Percentiles rank a stretch among this genome's conserved stretches.
Evolutionary conservation across 257 asterid species (phyloP).

Genomic region (Salvia miltiorrhiza): DNA sequence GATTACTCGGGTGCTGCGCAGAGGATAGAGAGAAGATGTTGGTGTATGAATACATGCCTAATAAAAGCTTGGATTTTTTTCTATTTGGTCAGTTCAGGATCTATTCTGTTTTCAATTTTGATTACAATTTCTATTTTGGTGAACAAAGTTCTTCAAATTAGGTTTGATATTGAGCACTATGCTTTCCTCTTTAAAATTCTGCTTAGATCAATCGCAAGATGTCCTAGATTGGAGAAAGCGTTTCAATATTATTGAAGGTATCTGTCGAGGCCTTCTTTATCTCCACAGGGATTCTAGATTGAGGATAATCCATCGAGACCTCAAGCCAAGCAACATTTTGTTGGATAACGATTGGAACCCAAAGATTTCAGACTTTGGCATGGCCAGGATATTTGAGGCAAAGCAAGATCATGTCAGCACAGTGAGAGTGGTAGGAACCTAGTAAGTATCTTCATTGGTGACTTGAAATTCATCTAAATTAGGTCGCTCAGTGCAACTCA

Average conservation of each 20-base stretch:
- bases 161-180: neutral
- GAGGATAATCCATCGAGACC: slow-evolving; percentile 23
- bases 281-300: slow-evolving; percentile 25
- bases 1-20: slow-evolving; percentile 15
- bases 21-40: slow-evolving; percentile 32
- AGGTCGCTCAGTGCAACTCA: neutral
- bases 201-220: slow-evolving; percentile 12
- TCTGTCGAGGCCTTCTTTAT: slow-evolving; percentile 23
- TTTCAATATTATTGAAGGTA: slow-evolving; percentile 20
- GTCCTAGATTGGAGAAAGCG: slow-evolving; percentile 25
- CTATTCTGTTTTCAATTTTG: neutral
- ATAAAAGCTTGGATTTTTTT: slow-evolving; percentile 45
- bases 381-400: slow-evolving; percentile 53
- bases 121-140: neutral
- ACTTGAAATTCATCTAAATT: neutral
- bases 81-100: slow-evolving; percentile 42
- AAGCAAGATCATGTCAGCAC: slow-evolving; percentile 60
- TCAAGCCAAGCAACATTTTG: slow-evolving; percentile 21
- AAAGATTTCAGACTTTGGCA: slow-evolving; percentile 66
- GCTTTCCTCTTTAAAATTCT: neutral
- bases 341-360: slow-evolving; percentile 52
- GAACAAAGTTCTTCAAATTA: neutral
- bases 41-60: slow-evolving; percentile 65
- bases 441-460: slow-evolving; percentile 36
- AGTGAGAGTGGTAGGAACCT: slow-evolving; percentile 60